Percentiles rank a stretch among this genome's conserved stretches.
Evolutionary conservation across 345 rosid species (phyloP).

Genomic region (Cochlearia excelsa): DNA sequence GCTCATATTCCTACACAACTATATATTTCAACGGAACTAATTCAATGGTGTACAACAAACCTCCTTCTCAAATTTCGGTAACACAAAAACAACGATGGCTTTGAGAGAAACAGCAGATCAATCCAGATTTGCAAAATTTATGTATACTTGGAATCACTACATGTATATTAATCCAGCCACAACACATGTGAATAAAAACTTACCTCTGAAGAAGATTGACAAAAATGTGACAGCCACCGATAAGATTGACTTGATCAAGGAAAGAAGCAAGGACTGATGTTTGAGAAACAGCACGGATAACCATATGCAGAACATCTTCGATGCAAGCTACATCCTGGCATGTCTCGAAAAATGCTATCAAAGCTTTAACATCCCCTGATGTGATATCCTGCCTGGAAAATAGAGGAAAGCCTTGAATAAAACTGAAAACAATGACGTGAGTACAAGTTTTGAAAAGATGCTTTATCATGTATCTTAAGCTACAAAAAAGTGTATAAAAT

Average conservation of each 20-base stretch:
- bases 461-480: slow-evolving; percentile 15
- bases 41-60: slow-evolving; percentile 14
- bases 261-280: slow-evolving; percentile 66
- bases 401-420: slow-evolving; percentile 15
- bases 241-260: slow-evolving; percentile 77
- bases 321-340: slow-evolving; percentile 88
- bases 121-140: slow-evolving; percentile 10
- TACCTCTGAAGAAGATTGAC: slow-evolving; percentile 89
- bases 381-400: slow-evolving; percentile 70
- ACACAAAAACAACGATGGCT: slow-evolving; percentile 7
- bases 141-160: slow-evolving; percentile 10
- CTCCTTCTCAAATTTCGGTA: too few species aligned
- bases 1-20: neutral
- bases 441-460: slow-evolving; percentile 6
- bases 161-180: slow-evolving; percentile 10
- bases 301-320: slow-evolving; percentile 91
- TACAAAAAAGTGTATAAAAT: slow-evolving; percentile 6
- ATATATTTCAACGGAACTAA: slow-evolving; percentile 4
- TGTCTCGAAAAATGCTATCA: slow-evolving; percentile 75
- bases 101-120: neutral
- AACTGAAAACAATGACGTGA: slow-evolving; percentile 19
- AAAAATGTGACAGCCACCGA: slow-evolving; percentile 87
- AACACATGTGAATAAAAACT: slow-evolving; percentile 11
- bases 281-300: slow-evolving; percentile 82
- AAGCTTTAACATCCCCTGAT: slow-evolving; percentile 66